These are phyloP conservation scores for Arthromyces matolae DNA, from an alignment of 768 basidiomycete species.

Conservation along the genomic window DNA sequence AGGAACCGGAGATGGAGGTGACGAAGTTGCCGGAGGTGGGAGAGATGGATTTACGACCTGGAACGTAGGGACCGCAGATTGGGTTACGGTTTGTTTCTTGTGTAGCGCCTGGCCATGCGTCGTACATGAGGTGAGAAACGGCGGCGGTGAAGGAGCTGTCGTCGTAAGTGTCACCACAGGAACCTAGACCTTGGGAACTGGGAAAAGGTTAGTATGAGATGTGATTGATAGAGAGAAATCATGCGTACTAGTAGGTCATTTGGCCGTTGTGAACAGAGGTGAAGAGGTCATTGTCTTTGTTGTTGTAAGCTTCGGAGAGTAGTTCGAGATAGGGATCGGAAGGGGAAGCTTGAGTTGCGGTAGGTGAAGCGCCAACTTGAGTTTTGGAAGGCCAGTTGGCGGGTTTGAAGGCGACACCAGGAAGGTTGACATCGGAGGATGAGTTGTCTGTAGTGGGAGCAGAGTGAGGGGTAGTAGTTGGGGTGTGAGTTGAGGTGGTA, in stretches of 20 bases:
- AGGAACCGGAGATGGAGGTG: slow-evolving; percentile 16
- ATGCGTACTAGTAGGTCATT: slow-evolving; percentile 33
- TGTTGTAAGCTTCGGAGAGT: slow-evolving; percentile 26
- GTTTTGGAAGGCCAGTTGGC: slow-evolving; percentile 24
- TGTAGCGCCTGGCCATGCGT: slow-evolving; percentile 24
- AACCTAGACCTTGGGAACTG: slow-evolving; percentile 27
- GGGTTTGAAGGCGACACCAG: slow-evolving; percentile 17
- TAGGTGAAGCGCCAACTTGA: slow-evolving; percentile 19
- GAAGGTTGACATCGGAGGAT: not conserved
- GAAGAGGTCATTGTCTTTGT: slow-evolving; percentile 20
- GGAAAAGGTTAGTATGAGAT: not conserved
- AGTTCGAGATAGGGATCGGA: slow-evolving; percentile 25
- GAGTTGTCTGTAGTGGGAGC: not conserved
- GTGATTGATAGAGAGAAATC: not conserved
- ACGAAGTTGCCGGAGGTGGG: slow-evolving; percentile 18
- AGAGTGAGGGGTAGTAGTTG: slow-evolving; percentile 1
- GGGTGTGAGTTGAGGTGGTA: not conserved
- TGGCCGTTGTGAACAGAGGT: slow-evolving; percentile 22
- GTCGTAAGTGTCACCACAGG: slow-evolving; percentile 29
- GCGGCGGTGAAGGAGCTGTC: slow-evolving; percentile 28
- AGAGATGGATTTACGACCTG: slow-evolving; percentile 21
- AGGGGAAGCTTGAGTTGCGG: slow-evolving; percentile 21
- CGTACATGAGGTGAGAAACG: slow-evolving; percentile 25
- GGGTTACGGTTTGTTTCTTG: slow-evolving; percentile 26
- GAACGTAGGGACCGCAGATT: slow-evolving; percentile 28